Evolutionary conservation across 805 yeast genomes (phyloP), one percentile per base, ranked within the genome.

Genomic region (Starmerella gropengiesseri): DNA sequence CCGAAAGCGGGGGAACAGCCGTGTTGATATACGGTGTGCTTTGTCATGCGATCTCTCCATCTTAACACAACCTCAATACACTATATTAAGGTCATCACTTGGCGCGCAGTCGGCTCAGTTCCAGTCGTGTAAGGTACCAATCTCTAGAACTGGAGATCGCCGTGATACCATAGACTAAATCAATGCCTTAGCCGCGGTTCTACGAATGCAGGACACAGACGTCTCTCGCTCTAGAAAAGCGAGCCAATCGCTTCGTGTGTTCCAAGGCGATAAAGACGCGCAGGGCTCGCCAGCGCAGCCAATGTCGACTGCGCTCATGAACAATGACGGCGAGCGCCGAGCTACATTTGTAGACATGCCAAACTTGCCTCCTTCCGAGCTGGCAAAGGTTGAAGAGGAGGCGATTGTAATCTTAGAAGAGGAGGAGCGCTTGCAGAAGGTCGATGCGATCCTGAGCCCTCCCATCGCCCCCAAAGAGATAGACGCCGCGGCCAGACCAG

Each of bases 181-280:
- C 47, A 47, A 47, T 47, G 50, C 40, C 31, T 37, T 43, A 46
- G 12, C 27, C 26, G 43, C 31, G 11, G 31, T n/a, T n/a, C 13
- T 12, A 27, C 37, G 35, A n/a, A 47, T 44, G 47, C 40, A 40
- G 29, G 50, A 44, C 35, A 37, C 26, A 36, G 52, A 48, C 18
- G 46, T 43, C 36, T 53, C 43, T 16, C 55, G 45, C 31, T 44
- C 55, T 4, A 56, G 69, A 37, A 64, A 64, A 47, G 68, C 69
- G 16, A 62, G 68, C 31, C 54, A 58, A 40, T 60, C 66, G 16
- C 50, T 64, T 37, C 55, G 65, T 19, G 55, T 65, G 30, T 64
- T 64, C 45, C 57, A 56, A 36, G 63, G 57, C 16, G 48, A 38
- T 18, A 26, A 30, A 16, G 46, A 43, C 6, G 17, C 36, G 28